Conservation (phyloP, 257 asterid species). For the Capsicum pubescens region DNA sequence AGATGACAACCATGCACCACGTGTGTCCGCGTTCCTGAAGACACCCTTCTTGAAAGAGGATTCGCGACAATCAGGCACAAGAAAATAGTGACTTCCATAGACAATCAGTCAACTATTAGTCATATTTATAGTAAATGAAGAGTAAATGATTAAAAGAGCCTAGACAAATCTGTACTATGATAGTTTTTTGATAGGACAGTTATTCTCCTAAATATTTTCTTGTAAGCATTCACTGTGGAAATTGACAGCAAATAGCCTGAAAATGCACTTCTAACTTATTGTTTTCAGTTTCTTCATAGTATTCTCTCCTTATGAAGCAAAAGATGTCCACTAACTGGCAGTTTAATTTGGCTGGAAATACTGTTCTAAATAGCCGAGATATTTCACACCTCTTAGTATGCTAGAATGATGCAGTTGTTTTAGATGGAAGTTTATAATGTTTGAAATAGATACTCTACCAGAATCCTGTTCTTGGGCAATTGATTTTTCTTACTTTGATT, state of each 20-base stretch:
- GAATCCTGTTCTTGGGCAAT: constrained; percentile 17
- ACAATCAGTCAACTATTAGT: background rate
- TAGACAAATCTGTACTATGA: background rate
- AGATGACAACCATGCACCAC: background rate
- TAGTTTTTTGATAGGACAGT: too few species aligned
- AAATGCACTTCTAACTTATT: background rate
- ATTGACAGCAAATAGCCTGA: background rate
- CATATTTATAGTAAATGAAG: background rate
- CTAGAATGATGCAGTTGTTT: background rate
- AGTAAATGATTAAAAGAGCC: background rate
- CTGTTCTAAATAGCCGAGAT: background rate
- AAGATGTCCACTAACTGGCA: constrained; percentile 18
- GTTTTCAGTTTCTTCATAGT: background rate
- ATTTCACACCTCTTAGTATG: constrained; percentile 14
- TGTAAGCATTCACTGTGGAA: background rate
- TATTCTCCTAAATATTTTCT: too few species aligned
- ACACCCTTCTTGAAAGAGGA: background rate
- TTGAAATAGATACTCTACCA: background rate
- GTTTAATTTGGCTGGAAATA: constrained; percentile 17
- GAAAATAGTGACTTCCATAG: constrained; percentile 9
- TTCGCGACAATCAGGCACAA: background rate
- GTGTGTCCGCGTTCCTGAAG: background rate
- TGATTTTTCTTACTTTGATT: background rate
- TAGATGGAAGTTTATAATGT: background rate
- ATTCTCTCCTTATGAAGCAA: background rate